A percentile compares a stretch with the other conserved stretches of the same genome.
Conservation (phyloP, 129 eudicot genomes). For the Saposhnikovia divaricata region DNA sequence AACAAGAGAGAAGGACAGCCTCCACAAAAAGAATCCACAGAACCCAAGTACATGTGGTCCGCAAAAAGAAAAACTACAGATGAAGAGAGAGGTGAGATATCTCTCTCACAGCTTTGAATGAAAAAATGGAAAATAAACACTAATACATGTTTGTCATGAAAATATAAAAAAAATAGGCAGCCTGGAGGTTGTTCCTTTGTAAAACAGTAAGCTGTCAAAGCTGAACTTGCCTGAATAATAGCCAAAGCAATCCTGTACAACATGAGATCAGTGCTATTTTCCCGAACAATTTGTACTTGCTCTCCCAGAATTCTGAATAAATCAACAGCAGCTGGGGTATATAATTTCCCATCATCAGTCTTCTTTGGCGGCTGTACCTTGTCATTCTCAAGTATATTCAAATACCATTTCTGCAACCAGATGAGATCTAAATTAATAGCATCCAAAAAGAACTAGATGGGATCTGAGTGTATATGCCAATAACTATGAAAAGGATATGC, state of each 20-base stretch:
- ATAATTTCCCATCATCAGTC: slow-evolving; percentile 91
- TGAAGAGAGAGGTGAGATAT: not conserved
- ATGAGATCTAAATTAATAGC: not conserved
- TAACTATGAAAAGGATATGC: not conserved
- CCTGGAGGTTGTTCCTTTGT: not conserved
- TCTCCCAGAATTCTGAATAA: slow-evolving; percentile 92
- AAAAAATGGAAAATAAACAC: not conserved
- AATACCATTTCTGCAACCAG: slow-evolving; percentile 76
- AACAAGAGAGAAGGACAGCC: not conserved
- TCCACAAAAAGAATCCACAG: not conserved
- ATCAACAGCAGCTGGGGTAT: slow-evolving; percentile 98
- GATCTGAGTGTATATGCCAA: not conserved
- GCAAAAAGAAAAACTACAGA: not conserved
- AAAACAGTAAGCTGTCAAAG: not conserved
- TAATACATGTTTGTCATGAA: not conserved
- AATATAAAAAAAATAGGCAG: not conserved
- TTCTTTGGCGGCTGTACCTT: slow-evolving; percentile 88
- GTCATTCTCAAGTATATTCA: slow-evolving; percentile 95
- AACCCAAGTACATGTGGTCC: not conserved
- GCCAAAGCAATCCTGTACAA: slow-evolving; percentile 91
- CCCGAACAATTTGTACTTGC: slow-evolving; percentile 94
- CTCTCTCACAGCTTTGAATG: not conserved
- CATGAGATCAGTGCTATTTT: slow-evolving; percentile 96
- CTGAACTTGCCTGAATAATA: slow-evolving; percentile 76
- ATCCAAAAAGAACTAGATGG: not conserved